Evolutionary conservation across 371 early-diverging fungal species (phyloP).

Genomic region (Actinomortierella ambigua): DNA sequence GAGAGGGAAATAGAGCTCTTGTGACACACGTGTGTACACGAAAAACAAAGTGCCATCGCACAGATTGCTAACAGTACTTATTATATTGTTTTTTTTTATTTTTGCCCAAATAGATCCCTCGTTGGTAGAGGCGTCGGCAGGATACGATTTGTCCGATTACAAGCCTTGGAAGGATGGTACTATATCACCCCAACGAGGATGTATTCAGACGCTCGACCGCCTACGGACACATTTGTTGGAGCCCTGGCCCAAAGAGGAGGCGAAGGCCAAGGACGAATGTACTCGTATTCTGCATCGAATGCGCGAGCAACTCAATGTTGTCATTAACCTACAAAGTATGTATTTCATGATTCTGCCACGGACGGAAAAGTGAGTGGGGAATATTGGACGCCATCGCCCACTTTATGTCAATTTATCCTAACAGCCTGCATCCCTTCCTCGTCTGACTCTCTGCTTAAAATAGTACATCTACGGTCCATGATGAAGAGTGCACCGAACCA

Average conservation of each 20-base stretch:
- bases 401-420: too few relatives aligned
- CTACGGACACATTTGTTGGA: constrained; percentile 20
- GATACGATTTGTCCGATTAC: constrained; percentile 35
- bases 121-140: constrained; percentile 9
- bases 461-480: constrained; percentile 37
- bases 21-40: too few relatives aligned
- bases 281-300: constrained; percentile 37
- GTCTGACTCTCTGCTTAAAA: neutral
- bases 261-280: constrained; percentile 35
- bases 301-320: constrained; percentile 45
- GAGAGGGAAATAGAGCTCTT: too few relatives aligned
- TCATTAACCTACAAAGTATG: constrained; percentile 45
- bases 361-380: too few relatives aligned
- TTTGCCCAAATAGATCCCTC: too few relatives aligned
- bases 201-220: constrained; percentile 12
- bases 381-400: too few relatives aligned
- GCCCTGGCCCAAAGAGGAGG: constrained; percentile 36
- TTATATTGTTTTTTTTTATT: neutral
- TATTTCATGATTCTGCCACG: neutral
- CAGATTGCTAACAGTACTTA: neutral
- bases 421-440: neutral
- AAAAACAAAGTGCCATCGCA: too few relatives aligned
- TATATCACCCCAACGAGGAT: constrained; percentile 16
- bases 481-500: constrained; percentile 37
- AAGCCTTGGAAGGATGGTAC: constrained; percentile 42